A percentile compares a stretch with the other conserved stretches of the same genome.
Evolutionary conservation across 768 basidiomycete species (phyloP).

Genomic region (Leccinum ochraceum): DNA sequence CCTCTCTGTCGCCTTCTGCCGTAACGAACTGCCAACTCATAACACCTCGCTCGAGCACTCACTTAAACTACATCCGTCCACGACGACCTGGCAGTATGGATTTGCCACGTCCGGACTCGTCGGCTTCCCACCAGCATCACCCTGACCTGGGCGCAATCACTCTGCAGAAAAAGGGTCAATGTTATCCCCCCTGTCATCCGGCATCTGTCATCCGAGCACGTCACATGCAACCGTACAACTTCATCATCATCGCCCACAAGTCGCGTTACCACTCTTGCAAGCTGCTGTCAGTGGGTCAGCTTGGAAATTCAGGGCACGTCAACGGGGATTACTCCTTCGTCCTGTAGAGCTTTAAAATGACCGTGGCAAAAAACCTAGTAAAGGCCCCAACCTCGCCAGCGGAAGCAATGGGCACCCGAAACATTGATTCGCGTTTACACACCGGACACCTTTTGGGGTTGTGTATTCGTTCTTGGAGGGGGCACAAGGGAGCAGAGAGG

Average conservation of each 20-base stretch:
- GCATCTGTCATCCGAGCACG: constrained; percentile 10
- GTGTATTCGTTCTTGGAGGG: background rate
- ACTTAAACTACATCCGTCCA: constrained; percentile 17
- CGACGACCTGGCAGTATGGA: constrained; percentile 2
- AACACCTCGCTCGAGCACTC: constrained; percentile 6
- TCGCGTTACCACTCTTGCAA: constrained; percentile 13
- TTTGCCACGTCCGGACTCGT: constrained; percentile 15
- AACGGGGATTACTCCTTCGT: constrained; percentile 34
- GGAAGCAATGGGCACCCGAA: background rate
- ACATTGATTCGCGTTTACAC: constrained; percentile 1
- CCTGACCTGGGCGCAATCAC: constrained; percentile 24
- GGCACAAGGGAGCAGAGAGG: background rate
- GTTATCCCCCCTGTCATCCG: constrained; percentile 13
- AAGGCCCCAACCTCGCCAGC: constrained; percentile 4
- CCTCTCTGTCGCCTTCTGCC: background rate
- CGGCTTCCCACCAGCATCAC: constrained; percentile 20
- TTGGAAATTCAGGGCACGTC: constrained; percentile 29
- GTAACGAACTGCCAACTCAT: constrained; percentile 15
- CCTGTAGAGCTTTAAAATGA: constrained; percentile 20
- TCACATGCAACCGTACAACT: constrained; percentile 12
- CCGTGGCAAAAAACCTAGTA: constrained; percentile 15
- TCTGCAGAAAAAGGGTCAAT: constrained; percentile 12
- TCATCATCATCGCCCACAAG: constrained; percentile 14
- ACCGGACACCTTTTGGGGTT: background rate
- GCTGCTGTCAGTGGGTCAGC: constrained; percentile 17